Evolutionary conservation across 192 early-diverging fungal species (phyloP), one percentile per base, ranked within the genome.

Genomic region (Entomortierella parvispora): DNA sequence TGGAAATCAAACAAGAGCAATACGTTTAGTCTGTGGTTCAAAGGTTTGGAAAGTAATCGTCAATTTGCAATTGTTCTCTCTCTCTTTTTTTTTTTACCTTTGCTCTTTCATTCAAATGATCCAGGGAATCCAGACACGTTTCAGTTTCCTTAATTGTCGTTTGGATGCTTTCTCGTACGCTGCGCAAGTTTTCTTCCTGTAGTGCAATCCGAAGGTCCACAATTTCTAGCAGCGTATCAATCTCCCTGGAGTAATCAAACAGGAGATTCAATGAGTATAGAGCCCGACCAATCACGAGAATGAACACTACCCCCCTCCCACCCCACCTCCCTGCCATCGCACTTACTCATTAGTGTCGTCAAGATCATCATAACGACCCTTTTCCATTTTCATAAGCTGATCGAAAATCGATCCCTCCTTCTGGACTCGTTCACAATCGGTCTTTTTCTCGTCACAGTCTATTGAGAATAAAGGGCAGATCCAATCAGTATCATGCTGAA

Each of bases 91-190:
- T 34, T 58, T 22, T 62, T 63, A 77, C 72, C 65, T 77, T 77
- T 33, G 72, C 72, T 0, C 46, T 46, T 15, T 77, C 72, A 33
- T 77, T 59, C 45, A 68, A 7, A 15, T 44, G 22, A 52, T 77
- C 54, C 45, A 77, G 47, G 46, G 40, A n/a, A 0, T 46, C 52
- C 9, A 68, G 44, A 58, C 65, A 63, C 10, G 25, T 45, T 3
- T 77, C 53, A 31, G 68, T 62, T 26, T 68, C 44, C 4, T 20
- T n/a, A 34, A 62, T 46, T 1, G 54, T 32, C n/a, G 17, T 44
- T 26, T 68, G 58, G 29, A 68, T 68, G 44, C 17, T 34, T 1
- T 50, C 45, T 7, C 54, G 43, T 22, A 57, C 43, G 2, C 45
- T 15, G n/a, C 48, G 58, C 6, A 77, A 49, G 34, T 51, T 61